phyloP scores from a whole-genome alignment of 2,329 filamentous ascomycete genomes.

The Hypomyces perniciosus region DNA sequence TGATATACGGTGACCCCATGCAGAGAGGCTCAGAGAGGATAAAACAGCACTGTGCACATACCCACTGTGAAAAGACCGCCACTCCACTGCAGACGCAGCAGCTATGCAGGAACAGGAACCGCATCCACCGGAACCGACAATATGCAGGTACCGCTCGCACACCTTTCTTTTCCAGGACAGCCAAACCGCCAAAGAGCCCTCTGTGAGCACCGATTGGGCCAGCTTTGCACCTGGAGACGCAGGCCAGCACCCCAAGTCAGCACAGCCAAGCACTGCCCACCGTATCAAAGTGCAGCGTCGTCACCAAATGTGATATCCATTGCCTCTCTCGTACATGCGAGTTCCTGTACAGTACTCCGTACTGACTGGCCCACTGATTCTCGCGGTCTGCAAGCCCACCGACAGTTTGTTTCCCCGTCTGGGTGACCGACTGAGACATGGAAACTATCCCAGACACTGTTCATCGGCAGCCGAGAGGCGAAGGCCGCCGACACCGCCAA shows the following conservation, averaged over 20 bases:
- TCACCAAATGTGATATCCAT: no score
- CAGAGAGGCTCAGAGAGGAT: no score
- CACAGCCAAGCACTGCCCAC: no score
- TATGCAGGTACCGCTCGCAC: conserved; percentile 11
- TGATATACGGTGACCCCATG: no score
- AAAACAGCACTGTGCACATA: background rate
- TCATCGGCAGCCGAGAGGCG: conserved; percentile 2
- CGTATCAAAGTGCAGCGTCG: no score
- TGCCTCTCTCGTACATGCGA: no score
- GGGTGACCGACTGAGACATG: background rate
- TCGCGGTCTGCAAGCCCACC: conserved; percentile 9
- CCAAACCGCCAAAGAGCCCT: no score
- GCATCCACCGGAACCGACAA: conserved; percentile 8
- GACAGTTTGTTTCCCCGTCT: conserved; percentile 4
- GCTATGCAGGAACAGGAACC: conserved; percentile 9
- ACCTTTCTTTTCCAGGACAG: no score
- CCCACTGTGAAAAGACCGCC: conserved; percentile 7
- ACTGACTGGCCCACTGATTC: background rate
- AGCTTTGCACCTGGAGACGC: no score
- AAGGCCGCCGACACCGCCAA: conserved; percentile 9
- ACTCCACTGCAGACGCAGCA: conserved; percentile 11
- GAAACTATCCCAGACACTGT: background rate
- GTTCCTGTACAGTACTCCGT: no score
- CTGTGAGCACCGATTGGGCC: no score
- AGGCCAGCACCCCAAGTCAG: no score